These are phyloP conservation scores for Danielia reshetovae DNA, from an alignment of 805 yeast species.

Conservation along the genomic window DNA sequence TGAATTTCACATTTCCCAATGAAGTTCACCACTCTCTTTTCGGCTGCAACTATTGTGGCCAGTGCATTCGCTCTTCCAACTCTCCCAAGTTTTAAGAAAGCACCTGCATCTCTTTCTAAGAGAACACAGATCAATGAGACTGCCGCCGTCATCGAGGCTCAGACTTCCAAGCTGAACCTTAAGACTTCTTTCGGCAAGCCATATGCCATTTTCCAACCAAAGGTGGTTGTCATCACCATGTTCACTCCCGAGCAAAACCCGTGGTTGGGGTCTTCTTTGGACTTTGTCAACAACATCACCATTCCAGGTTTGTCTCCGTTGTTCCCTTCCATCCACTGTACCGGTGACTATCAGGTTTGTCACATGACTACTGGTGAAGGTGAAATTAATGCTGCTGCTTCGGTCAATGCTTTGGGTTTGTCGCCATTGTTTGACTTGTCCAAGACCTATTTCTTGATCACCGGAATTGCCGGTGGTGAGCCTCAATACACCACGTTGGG, in stretches of 20 bases:
- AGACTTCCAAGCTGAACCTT: constrained; percentile 14
- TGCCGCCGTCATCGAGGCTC: constrained; percentile 3
- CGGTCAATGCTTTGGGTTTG: constrained; percentile 51
- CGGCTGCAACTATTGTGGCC: constrained; percentile 14
- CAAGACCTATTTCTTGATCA: constrained; percentile 57
- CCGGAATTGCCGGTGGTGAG: constrained; percentile 66
- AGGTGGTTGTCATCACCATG: constrained; percentile 53
- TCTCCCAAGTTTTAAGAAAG: no score
- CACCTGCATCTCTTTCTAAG: no score
- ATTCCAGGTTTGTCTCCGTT: constrained; percentile 64
- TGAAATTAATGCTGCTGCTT: constrained; percentile 62
- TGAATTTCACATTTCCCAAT: no score
- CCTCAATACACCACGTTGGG: constrained; percentile 56
- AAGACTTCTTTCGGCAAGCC: constrained; percentile 27
- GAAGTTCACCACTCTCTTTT: constrained; percentile 16
- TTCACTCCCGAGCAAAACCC: constrained; percentile 50
- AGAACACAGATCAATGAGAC: constrained; percentile 12
- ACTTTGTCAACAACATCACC: constrained; percentile 51
- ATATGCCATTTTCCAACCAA: constrained; percentile 43
- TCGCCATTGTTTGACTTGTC: constrained; percentile 54
- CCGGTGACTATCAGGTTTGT: constrained; percentile 49
- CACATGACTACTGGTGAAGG: constrained; percentile 68
- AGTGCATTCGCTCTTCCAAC: constrained; percentile 16
- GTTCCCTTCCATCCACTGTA: constrained; percentile 56
- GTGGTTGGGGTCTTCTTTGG: constrained; percentile 44